Percentiles rank a stretch among this genome's conserved stretches.
These are phyloP conservation scores for Pterocarpus macrocarpus DNA, from an alignment of 306 rosid species.

Conservation along the genomic window DNA sequence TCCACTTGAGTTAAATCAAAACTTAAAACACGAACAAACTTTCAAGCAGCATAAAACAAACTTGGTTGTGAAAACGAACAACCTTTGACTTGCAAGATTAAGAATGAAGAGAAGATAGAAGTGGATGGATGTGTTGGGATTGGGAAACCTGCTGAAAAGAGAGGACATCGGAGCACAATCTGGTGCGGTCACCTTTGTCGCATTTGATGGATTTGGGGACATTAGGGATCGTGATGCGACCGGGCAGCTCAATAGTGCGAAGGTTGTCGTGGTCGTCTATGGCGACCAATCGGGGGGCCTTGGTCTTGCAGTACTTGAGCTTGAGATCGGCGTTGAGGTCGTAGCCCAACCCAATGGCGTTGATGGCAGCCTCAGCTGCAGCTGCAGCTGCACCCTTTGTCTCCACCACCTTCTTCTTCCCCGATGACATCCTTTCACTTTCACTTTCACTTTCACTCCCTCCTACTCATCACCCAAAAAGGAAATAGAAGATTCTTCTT, in stretches of 20 bases:
- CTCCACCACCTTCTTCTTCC: conserved; percentile 32
- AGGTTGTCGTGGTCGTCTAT: conserved; percentile 56
- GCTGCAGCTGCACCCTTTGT: conserved; percentile 21
- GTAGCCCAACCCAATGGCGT: conserved; percentile 68
- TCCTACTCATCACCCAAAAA: background rate
- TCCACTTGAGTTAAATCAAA: background rate
- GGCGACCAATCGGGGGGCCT: conserved; percentile 59
- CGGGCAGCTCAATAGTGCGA: conserved; percentile 65
- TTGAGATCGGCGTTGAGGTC: conserved; percentile 74
- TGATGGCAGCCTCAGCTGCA: conserved; percentile 57
- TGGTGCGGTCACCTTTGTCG: conserved; percentile 87
- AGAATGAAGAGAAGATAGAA: background rate
- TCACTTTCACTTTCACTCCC: background rate
- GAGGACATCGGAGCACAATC: conserved; percentile 78
- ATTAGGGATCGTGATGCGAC: conserved; percentile 64
- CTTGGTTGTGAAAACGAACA: background rate
- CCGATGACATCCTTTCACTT: background rate
- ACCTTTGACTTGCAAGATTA: background rate
- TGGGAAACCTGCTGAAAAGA: conserved; percentile 79
- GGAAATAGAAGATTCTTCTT: too few relatives aligned
- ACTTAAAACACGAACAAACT: background rate
- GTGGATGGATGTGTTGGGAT: background rate
- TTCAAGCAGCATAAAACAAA: background rate
- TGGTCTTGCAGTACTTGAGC: conserved; percentile 67
- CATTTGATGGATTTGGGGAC: conserved; percentile 87